Conservation (phyloP, 2,329 filamentous ascomycete genomes). For the Talaromyces sp. region DNA sequence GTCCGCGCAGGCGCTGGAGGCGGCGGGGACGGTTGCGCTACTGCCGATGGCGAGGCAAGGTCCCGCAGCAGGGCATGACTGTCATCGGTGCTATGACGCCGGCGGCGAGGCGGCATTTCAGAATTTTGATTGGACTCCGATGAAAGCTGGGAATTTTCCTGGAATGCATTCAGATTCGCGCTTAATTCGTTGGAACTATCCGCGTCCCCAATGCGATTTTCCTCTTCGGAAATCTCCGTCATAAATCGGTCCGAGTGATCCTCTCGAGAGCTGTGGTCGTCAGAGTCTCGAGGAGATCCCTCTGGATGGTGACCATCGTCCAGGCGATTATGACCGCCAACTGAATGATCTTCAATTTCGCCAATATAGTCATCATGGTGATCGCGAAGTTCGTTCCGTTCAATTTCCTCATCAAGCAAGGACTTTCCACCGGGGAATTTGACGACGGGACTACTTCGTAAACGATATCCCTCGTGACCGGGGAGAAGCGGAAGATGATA, state of each 20-base stretch:
- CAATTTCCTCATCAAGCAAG: constrained; percentile 91
- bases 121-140: constrained; percentile 6
- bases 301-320: constrained; percentile 33
- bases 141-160: not conserved
- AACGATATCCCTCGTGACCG: constrained; percentile 80
- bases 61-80: constrained; percentile 24
- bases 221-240: constrained; percentile 17
- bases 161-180: not conserved
- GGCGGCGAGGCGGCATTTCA: constrained; percentile 20
- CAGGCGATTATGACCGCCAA: constrained; percentile 36
- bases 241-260: constrained; percentile 17
- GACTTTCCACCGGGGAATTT: constrained; percentile 94
- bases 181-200: too few species aligned
- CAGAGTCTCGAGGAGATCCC: constrained; percentile 14
- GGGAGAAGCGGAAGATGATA: constrained; percentile 90
- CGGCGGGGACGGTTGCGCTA: constrained; percentile 19
- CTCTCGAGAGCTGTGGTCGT: constrained; percentile 8
- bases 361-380: constrained; percentile 91
- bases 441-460: constrained; percentile 86
- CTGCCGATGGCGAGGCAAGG: constrained; percentile 50
- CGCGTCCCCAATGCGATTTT: constrained; percentile 5
- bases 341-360: constrained; percentile 56
- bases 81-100: constrained; percentile 27
- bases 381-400: constrained; percentile 84
- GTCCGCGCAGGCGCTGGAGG: constrained; percentile 63